A percentile compares a stretch with the other conserved stretches of the same genome.
Conservation (phyloP, 495 filamentous ascomycete species). For the Tuber calosporum region DNA sequence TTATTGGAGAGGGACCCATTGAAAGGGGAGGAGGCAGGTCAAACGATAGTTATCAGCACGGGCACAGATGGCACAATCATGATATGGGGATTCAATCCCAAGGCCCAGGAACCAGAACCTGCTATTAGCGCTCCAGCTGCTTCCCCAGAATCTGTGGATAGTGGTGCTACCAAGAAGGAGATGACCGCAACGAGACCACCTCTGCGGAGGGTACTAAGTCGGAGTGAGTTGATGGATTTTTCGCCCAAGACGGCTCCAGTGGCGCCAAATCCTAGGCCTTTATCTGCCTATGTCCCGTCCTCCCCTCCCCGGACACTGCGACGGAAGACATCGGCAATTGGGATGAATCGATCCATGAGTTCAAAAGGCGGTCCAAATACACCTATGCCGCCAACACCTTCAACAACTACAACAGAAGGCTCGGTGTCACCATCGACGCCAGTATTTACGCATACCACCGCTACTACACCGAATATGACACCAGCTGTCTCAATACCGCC, state of each 20-base stretch:
- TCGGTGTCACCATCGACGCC: constrained; percentile 44
- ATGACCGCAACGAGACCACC: constrained; percentile 56
- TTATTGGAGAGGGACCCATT: constrained; percentile 52
- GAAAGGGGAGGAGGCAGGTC: constrained; percentile 45
- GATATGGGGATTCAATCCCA: constrained; percentile 57
- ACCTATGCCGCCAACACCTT: constrained; percentile 42
- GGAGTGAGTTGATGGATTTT: constrained; percentile 69
- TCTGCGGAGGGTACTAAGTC: constrained; percentile 65
- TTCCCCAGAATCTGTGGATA: constrained; percentile 37
- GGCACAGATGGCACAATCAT: constrained; percentile 80
- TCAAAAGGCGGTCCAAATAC: constrained; percentile 34
- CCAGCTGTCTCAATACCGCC: constrained; percentile 5
- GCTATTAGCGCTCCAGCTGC: constrained; percentile 14
- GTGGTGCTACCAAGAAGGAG: constrained; percentile 43
- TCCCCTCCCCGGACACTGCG: constrained; percentile 59
- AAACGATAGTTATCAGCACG: constrained; percentile 58
- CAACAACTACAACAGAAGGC: constrained; percentile 30
- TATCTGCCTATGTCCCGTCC: constrained; percentile 51
- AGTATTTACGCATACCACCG: constrained; percentile 26
- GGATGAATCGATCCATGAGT: constrained; percentile 31
- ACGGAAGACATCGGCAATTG: constrained; percentile 50
- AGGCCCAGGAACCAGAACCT: constrained; percentile 42
- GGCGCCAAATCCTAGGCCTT: constrained; percentile 43
- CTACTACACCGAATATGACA: neutral
- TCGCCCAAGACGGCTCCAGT: constrained; percentile 44